These are phyloP conservation scores for Solanum hybrid DNA, from an alignment of 305 asterid genomes.

Conservation along the genomic window DNA sequence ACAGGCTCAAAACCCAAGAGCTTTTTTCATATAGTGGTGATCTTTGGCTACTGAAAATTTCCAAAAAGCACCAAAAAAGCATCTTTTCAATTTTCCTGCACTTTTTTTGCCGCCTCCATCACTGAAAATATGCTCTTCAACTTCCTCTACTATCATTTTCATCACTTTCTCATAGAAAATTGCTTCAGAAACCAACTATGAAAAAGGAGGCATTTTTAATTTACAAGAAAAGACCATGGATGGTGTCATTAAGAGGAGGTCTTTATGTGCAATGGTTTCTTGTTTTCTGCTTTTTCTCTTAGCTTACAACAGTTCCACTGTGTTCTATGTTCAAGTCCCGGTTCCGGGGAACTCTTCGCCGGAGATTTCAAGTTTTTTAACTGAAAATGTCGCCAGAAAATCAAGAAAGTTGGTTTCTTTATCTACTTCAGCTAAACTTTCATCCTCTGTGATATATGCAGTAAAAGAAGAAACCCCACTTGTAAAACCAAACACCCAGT, in stretches of 20 bases:
- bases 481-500: slow-evolving; percentile 25
- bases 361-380: slow-evolving; percentile 25
- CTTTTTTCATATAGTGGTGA: not conserved
- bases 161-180: not conserved
- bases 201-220: slow-evolving; percentile 10
- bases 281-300: slow-evolving; percentile 44
- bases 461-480: slow-evolving; percentile 25
- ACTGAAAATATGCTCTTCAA: slow-evolving; percentile 11
- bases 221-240: slow-evolving; percentile 27
- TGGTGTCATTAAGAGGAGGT: slow-evolving; percentile 11
- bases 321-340: slow-evolving; percentile 46
- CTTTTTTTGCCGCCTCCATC: slow-evolving; percentile 28
- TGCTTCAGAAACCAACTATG: slow-evolving; percentile 15
- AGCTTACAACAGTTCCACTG: slow-evolving; percentile 48
- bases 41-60: not conserved
- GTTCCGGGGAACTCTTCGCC: slow-evolving; percentile 29
- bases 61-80: not conserved
- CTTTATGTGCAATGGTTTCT: slow-evolving; percentile 44
- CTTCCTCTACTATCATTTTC: not conserved
- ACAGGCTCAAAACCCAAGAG: slow-evolving; percentile 15
- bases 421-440: slow-evolving; percentile 17
- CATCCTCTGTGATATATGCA: slow-evolving; percentile 21
- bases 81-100: slow-evolving; percentile 22
- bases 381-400: slow-evolving; percentile 32
- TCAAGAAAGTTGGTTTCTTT: slow-evolving; percentile 30